Base-by-base conservation (phyloP, 352 stramenopile species). In the Globisporangium mamillatum region DNA sequence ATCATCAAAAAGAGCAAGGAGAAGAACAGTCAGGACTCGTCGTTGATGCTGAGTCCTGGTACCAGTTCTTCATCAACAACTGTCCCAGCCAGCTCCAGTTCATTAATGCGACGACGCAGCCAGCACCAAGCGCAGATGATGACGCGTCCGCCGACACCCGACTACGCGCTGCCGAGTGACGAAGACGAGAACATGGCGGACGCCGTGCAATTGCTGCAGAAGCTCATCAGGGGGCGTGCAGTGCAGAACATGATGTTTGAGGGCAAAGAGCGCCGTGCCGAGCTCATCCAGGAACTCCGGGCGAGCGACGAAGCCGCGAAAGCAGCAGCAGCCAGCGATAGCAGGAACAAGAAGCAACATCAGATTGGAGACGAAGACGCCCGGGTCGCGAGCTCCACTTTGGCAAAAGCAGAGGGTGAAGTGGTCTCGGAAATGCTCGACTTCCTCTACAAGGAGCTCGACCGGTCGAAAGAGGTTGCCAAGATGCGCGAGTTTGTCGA, bases 191-290 rank as follows among this genome's bases (percentile, higher is more conserved):
- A 77, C 7, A 61, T 89, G 7, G 75, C 80, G 8, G 75, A 89
- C 27, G 84, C 89, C n/a, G 77, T 95, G 12, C 75, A 88, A 18
- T 72, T 98, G 50, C 68, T 98, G 12, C 93, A 98, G 75, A 88
- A 93, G 61, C 75, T 98, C 3, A 62, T 98, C 34, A 87, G 93
- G 52, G 93, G 93, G 18, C 87, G 92, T 38, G 91, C 92, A 27
- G 89, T 98, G 24, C 93, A 98, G 77, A 98, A 97, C 68, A 95
- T 94, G 75, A 98, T 98, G 92, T 97, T 95, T 64, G 91, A 98
- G 54, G 93, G 89, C 73, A 97, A 97, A 53, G 79, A 93, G 61
- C 86, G 91, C 6, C 81, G 92, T 7, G 67, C 86, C 2, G 92
- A 97, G 76, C 80, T 98, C 29, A 97, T 98, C 58, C 72, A 76